Base-by-base conservation (phyloP, 257 asterid species). In the Nicotiana knightiana region DNA sequence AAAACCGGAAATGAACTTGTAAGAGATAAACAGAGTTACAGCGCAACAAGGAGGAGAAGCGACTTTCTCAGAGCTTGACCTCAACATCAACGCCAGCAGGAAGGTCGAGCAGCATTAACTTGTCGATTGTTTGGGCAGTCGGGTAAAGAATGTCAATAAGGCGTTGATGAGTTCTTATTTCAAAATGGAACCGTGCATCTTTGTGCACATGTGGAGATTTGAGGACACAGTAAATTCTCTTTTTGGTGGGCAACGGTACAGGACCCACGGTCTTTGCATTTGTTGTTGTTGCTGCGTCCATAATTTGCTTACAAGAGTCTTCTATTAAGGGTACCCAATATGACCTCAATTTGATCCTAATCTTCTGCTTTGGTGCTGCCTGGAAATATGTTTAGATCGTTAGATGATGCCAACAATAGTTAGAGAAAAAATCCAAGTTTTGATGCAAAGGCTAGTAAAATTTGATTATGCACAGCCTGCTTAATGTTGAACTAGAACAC, bases 51-150 rank as follows among this genome's bases (percentile, higher is more conserved):
- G 12, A 21, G 37, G 46, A 66, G 62, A 48, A 33, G 10, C 2
- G 11, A 33, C 6, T 58, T 65, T 46, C 70, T 93, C 89, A 95
- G 61, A 95, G 98, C 94, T 95, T 92, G 77, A 95, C 99, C 92
- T 95, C 99, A n/a, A 95, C 99, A 61, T 96, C 99, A 32, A 96
- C 99, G 3, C 99, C 99, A 48, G 97, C 97, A 64, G 98, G 99
- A 89, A 96, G 88, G 87, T 93, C 98, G 3, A 96, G 97, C 84
- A 93, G 97, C 99, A 96, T 96, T 89, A 96, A 87, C 4, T 97
- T 93, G 87, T 96, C 99, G 26, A 94, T 96, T 13, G 98, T 94
- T 88, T 94, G 99, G 63, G 99, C 99, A 57, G 98, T 96, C 0
- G 99, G 99, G 87, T 92, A 90, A 24, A 94, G 94, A 75, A 94